Base-by-base conservation (phyloP, 129 eudicot genomes). In the Erigeron canadensis region DNA sequence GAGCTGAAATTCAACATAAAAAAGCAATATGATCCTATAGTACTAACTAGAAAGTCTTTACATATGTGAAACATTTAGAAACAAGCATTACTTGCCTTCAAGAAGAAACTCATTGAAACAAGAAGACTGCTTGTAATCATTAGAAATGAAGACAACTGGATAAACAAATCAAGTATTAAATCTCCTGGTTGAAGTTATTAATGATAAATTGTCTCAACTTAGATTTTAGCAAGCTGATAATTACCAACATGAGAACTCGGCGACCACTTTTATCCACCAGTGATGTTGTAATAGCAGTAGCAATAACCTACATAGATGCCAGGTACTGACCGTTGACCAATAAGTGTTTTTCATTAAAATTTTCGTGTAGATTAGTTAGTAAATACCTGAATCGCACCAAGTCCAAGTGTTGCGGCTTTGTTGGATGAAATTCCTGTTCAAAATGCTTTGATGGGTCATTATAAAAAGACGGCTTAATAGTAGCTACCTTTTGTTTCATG, bases 381-480 rank as follows among this genome's bases (percentile, higher is more conserved):
- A 47, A 21, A 70, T 79, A 86, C 97, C 97, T 88, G 95, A 71
- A 91, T 84, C 16, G 90, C 86, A 50, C 97, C 97, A 53, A 91
- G 77, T 43, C 79, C 93, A 66, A 86, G 85, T 55, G 97, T 88
- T 79, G 96, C 90, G 37, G 80, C 80, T 79, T 86, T 88, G 71
- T 81, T 76, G 7, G 90, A 84, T 61, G 86, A 75, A 73, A 91
- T 68, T 47, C 97, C 97, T 91, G 78, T 67, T 53, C 63, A 73
- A 50, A 75, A 54, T 71, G 22, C 39, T 68, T 39, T 43, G 8
- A 28, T 28, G n/a, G 47, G 28, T 67, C 17, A 62, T n/a, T 43
- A 28, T 67, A 48, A 51, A 60, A 43, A 28, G 34, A 28, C 34
- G 34, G 34, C 34, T 28, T 1, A 28, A 28, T 28, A 28, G 34